Base-by-base conservation (phyloP, 345 rosid genomes). In the Salix udensis region DNA sequence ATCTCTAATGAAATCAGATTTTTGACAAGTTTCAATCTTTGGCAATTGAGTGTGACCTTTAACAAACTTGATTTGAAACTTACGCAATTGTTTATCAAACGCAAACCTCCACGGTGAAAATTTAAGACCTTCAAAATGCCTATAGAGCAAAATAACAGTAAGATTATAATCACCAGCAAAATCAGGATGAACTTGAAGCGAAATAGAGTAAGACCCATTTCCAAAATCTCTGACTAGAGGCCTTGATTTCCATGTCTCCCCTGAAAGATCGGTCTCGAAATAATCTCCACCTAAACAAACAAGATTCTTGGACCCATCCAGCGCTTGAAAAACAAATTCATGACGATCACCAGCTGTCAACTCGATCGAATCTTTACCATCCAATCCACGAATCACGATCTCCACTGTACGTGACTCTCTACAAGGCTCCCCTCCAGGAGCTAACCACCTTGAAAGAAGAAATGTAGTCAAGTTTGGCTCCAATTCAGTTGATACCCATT, bases 161-260 rank as follows among this genome's bases (percentile, higher is more conserved):
- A 96, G 89, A 71, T 86, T 87, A 72, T 86, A 96, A 0, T 85
- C 87, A 73, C 97, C 99, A 24, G 80, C 77, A 73, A 93, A 96
- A 83, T 96, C 94, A 5, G 91, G 98, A 89, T 96, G 98, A 65
- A 93, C 95, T 72, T 93, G 99, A 68, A 96, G 83, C 14, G 86
- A 86, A 70, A 92, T 37, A 0, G 89, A 86, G 82, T 96, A 96
- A 6, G 89, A 84, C 52, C 98, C 99, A 68, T 96, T 88, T 26
- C 89, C 91, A 31, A 92, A 90, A 79, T 96, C 98, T 78, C 81
- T 91, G 65, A 96, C 88, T 60, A 81, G 78, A 23, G 99, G 98
- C 79, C 97, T 76, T 0, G 96, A 93, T 78, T 92, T 96, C 98
- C 99, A 96, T 26, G 85, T 81, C 71, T 86, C 92, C 1, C 99